Base-by-base conservation (phyloP, 2,329 filamentous ascomycete species). In the Thermothelomyces thermophilus region DNA sequence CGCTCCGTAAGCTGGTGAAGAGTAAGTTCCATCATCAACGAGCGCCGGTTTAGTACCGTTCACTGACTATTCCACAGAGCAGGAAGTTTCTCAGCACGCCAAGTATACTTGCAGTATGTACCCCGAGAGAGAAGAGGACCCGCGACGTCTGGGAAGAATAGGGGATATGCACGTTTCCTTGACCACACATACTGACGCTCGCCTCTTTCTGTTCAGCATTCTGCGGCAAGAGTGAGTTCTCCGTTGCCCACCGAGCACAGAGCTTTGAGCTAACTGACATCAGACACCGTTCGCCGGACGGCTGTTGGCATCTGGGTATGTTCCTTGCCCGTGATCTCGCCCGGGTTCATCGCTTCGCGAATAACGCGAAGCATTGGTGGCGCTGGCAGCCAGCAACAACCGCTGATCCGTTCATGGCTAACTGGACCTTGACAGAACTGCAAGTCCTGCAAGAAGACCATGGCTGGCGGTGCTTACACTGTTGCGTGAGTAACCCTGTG, bases 41-140 rank as follows among this genome's bases (percentile, higher is more conserved):
- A 6, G 1, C 31, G 13, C 16, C 7, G 2, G 14, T 14, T n/a
- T 8, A n/a, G n/a, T 40, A 17, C 16, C 17, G 8, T 2, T 41
- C 42, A 31, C 52, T 54, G 47, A 54, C 54, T 22, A n/a, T 13
- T 13, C 41, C 31, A 13, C 41, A 56, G 51, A 96, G 87, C 95
- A 96, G 86, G 93, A 97, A 86, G 87, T 97, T 74, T 87, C 88
- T 68, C 93, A 97, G 77, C 93, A 98, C 82, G 89, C 90, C 78
- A 86, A 86, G 73, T 97, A 96, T 70, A 84, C 84, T 70, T 97
- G 91, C 84, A 60, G 54, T 60, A 60, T 37, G 58, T 60, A 39
- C 17, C 26, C 26, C 46, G n/a, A n/a, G n/a, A n/a, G n/a, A 19
- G 24, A 22, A 14, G 1, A 26, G 5, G 10, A 17, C 22, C 14